phyloP scores from a whole-genome alignment of 495 filamentous ascomycete genomes.

The Penicillium chermesinum region DNA sequence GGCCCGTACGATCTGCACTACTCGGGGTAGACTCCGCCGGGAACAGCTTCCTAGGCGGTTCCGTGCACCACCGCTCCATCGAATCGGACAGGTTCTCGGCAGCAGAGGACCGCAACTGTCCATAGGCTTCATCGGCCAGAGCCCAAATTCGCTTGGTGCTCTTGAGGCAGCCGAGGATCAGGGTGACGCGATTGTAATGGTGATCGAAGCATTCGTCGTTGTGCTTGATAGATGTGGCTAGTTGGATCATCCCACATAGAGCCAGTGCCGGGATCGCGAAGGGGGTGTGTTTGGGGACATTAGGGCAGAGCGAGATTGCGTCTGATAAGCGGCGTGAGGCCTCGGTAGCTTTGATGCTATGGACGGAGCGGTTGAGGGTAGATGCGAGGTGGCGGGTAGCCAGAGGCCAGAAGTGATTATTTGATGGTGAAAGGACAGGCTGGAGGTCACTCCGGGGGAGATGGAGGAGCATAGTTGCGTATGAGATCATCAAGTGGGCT shows the following conservation, averaged over 20 bases:
- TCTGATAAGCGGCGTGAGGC: conserved; percentile 37
- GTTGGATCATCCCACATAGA: conserved; percentile 37
- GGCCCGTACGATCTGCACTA: conserved; percentile 16
- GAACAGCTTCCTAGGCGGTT: conserved; percentile 23
- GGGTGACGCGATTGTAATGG: conserved; percentile 37
- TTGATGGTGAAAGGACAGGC: conserved; percentile 21
- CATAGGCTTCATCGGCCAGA: conserved; percentile 27
- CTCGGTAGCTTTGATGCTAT: conserved; percentile 42
- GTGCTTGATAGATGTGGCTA: conserved; percentile 32
- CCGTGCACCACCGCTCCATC: conserved; percentile 30
- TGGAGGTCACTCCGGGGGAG: conserved; percentile 38
- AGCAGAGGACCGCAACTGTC: conserved; percentile 26
- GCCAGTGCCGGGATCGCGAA: conserved; percentile 30
- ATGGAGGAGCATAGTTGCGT: conserved; percentile 40
- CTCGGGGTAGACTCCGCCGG: conserved; percentile 17
- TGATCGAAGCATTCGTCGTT: conserved; percentile 39
- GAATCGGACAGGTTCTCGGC: conserved; percentile 30
- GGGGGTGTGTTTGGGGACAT: conserved; percentile 34
- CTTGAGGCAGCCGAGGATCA: conserved; percentile 38
- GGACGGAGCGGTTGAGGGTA: conserved; percentile 33
- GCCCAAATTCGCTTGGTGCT: conserved; percentile 31
- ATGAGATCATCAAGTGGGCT: conserved; percentile 36
- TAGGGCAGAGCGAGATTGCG: conserved; percentile 34
- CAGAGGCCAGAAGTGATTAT: conserved; percentile 26
- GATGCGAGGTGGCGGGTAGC: conserved; percentile 30